A percentile compares a stretch with the other conserved stretches of the same genome.
phyloP scores from a whole-genome alignment of 768 basidiomycete species.

The Lactifluus volemus region DNA sequence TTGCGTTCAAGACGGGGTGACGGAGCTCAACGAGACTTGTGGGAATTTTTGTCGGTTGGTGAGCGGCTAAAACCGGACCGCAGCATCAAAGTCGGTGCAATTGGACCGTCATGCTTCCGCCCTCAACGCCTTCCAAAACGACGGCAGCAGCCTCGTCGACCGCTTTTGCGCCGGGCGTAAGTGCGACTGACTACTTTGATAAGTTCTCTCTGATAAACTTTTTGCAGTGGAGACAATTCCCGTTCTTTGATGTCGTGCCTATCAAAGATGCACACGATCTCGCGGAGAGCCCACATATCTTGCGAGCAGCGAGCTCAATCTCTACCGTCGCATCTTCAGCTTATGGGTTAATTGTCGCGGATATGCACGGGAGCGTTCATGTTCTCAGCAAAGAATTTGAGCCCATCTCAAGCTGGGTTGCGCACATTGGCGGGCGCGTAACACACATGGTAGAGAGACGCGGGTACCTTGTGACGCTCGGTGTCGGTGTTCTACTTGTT shows the following conservation, averaged over 20 bases:
- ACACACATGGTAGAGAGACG: conserved; percentile 81
- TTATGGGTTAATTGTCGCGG: conserved; percentile 66
- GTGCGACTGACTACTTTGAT: not conserved
- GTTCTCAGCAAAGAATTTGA: conserved; percentile 69
- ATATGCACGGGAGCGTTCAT: conserved; percentile 79
- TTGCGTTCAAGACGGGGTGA: not conserved
- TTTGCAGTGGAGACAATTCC: conserved; percentile 75
- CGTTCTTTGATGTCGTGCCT: conserved; percentile 75
- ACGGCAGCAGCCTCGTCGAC: conserved; percentile 1
- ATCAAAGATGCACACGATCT: conserved; percentile 78
- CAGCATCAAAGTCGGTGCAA: not conserved
- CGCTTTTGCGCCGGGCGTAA: conserved; percentile 9
- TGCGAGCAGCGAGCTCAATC: conserved; percentile 68
- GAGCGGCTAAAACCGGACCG: conserved; percentile 3
- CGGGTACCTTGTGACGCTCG: conserved; percentile 80
- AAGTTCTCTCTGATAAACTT: not conserved
- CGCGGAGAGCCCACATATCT: conserved; percentile 62
- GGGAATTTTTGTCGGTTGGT: conserved; percentile 5
- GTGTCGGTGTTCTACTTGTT: conserved; percentile 42
- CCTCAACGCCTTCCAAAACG: not conserved
- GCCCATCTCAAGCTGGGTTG: conserved; percentile 64
- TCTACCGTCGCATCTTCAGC: conserved; percentile 58
- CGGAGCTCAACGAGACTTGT: not conserved
- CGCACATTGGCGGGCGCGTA: conserved; percentile 69
- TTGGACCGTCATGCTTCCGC: not conserved